Conservation (phyloP, 352 stramenopile species). For the Elongisporangium undulatum region DNA sequence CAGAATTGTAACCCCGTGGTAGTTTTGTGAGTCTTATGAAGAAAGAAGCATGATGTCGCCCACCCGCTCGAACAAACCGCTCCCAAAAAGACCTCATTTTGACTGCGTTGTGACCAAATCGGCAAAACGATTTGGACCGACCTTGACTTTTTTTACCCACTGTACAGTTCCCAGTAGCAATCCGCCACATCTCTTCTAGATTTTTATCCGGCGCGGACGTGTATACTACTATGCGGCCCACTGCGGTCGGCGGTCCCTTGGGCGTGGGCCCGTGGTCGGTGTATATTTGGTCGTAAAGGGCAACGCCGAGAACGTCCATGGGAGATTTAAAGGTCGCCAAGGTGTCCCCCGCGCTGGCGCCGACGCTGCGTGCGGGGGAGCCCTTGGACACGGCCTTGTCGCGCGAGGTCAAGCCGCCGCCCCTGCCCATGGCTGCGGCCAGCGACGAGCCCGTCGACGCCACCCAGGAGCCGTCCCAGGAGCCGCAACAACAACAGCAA, state of each 20-base stretch:
- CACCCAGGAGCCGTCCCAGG: background rate
- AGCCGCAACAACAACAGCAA: background rate
- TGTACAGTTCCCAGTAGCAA: too few relatives aligned
- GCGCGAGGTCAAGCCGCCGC: background rate
- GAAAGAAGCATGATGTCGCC: too few relatives aligned
- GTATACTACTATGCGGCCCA: background rate
- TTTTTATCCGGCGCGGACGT: background rate
- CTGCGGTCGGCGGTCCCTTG: background rate
- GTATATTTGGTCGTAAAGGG: background rate
- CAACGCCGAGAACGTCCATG: background rate
- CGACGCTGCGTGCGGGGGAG: background rate
- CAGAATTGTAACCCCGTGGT: too few relatives aligned
- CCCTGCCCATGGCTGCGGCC: background rate
- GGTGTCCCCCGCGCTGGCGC: background rate
- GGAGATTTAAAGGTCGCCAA: background rate
- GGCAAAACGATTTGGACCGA: too few relatives aligned
- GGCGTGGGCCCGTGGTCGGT: too few relatives aligned
- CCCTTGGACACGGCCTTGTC: background rate
- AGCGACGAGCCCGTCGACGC: constrained; percentile 5
- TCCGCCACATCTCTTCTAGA: background rate
- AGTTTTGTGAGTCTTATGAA: too few relatives aligned
- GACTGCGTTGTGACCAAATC: too few relatives aligned
- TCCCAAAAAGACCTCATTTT: too few relatives aligned
- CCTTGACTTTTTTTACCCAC: too few relatives aligned
- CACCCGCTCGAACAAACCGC: too few relatives aligned